Evolutionary conservation across 2,329 filamentous ascomycete genomes (phyloP), one percentile per base, ranked within the genome.

Genomic region (Corynespora cassiicola): DNA sequence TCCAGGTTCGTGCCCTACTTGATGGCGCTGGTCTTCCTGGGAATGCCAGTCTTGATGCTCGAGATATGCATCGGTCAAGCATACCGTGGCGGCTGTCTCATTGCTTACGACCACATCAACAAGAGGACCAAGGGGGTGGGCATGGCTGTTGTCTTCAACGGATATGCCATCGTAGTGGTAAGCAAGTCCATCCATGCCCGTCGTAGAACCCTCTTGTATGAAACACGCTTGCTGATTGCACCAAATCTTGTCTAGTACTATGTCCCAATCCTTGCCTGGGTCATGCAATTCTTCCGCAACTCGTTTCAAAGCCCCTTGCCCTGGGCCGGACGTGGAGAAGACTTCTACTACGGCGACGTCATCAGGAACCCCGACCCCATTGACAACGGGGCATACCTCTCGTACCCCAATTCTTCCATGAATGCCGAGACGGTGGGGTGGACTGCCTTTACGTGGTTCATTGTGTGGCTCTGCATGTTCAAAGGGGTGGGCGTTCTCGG

Each of bases 81-180:
- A 11, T 54, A 50, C 28, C 52, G 48, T 22, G 48, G 50, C 14
- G 50, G 52, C 19, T 42, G 45, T 2, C 43, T 54, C n/a, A 37
- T 50, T 3, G 52, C 52, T 6, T 54, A 40, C 37, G 47, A 56
- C 26, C 42, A 44, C 33, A 42, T 52, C 25, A 52, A 48, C 31
- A 46, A 44, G 18, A 39, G 50, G 15, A 27, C 47, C 6, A 43
- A 45, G 25, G 52, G 50, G 14, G 46, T 47, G 2, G 48, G 52
- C 6, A 29, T 52, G 17, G 45, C 40, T 7, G 34, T 48, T 10
- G 38, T 46, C 9, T 31, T 35, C 27, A 39, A 35, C 31, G 42
- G 31, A 7, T 43, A 35, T 20, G 26, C 46, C 6, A 43, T 53
- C 11, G 45, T 48, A n/a, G n/a, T n/a, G n/a, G n/a, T n/a, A n/a